Percentiles rank a stretch among this genome's conserved stretches.
phyloP scores from a whole-genome alignment of 805 yeast genomes.

The Candida maris region DNA sequence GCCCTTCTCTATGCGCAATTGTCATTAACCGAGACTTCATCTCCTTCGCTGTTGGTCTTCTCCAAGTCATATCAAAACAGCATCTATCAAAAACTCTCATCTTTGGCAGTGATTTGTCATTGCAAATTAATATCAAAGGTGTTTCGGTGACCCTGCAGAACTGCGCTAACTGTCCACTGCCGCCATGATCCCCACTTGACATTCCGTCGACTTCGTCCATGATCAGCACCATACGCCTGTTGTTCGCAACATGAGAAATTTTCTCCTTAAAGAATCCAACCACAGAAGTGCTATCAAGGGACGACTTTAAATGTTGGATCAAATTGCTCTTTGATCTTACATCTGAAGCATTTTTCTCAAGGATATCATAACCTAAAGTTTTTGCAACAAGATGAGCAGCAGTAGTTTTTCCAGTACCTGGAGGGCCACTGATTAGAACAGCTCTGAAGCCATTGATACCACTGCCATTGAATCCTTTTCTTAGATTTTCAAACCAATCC shows the following conservation, averaged over 20 bases:
- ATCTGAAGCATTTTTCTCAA: conserved; percentile 84
- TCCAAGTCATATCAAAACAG: conserved; percentile 74
- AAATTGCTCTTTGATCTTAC: conserved; percentile 81
- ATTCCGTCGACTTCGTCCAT: conserved; percentile 99
- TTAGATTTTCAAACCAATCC: conserved; percentile 65
- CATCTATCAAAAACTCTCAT: conserved; percentile 93
- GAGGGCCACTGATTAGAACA: conserved; percentile 81
- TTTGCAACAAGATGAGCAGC: conserved; percentile 75
- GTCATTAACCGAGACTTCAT: conserved; percentile 84
- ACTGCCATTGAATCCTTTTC: conserved; percentile 55
- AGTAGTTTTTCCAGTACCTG: conserved; percentile 82
- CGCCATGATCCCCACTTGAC: conserved; percentile 99
- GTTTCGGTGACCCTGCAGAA: conserved; percentile 81
- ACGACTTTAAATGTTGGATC: conserved; percentile 62
- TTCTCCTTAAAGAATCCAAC: conserved; percentile 61
- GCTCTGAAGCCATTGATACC: conserved; percentile 75
- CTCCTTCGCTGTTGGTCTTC: conserved; percentile 83
- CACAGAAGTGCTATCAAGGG: conserved; percentile 78
- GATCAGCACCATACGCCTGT: conserved; percentile 69
- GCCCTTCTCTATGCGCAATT: conserved; percentile 79
- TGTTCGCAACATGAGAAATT: conserved; percentile 17
- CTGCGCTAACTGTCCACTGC: conserved; percentile 90
- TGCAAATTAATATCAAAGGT: conserved; percentile 91
- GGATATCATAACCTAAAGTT: conserved; percentile 64
- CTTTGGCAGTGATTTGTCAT: conserved; percentile 87